phyloP scores from a whole-genome alignment of 306 rosid species.

The Herpetospermum pedunculosum region DNA sequence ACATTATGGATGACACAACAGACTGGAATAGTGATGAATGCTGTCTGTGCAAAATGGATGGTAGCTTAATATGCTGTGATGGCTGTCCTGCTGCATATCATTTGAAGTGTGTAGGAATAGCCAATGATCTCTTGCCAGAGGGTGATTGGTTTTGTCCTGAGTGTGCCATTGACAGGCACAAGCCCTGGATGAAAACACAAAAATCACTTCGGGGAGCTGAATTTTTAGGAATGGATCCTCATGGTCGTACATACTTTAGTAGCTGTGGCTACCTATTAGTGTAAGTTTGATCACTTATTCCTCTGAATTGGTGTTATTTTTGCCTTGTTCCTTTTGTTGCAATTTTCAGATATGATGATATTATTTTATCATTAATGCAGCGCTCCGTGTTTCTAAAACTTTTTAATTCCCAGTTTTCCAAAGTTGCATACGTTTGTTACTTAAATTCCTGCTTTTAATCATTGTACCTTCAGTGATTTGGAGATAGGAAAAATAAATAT shows the following conservation, averaged over 20 bases:
- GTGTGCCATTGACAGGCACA: slow-evolving; percentile 55
- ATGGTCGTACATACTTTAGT: slow-evolving; percentile 66
- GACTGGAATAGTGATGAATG: slow-evolving; percentile 97
- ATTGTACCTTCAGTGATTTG: neutral
- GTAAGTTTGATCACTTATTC: slow-evolving; percentile 40
- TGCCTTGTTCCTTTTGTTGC: slow-evolving; percentile 1
- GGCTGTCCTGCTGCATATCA: slow-evolving; percentile 99
- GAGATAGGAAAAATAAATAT: neutral
- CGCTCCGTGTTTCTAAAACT: neutral
- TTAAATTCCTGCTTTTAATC: neutral
- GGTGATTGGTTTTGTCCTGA: slow-evolving; percentile 99
- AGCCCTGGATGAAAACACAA: slow-evolving; percentile 50
- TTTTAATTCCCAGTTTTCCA: neutral
- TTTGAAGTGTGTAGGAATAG: slow-evolving; percentile 77
- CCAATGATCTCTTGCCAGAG: slow-evolving; percentile 63
- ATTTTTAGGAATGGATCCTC: slow-evolving; percentile 68
- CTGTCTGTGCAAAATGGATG: slow-evolving; percentile 97
- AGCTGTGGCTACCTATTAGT: slow-evolving; percentile 84
- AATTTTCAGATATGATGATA: neutral
- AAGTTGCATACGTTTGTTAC: neutral
- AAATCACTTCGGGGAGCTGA: slow-evolving; percentile 90
- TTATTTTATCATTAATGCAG: neutral
- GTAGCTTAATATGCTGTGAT: slow-evolving; percentile 93
- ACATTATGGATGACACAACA: slow-evolving; percentile 38
- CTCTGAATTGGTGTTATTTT: neutral